Percentiles rank a stretch among this genome's conserved stretches.
Evolutionary conservation across 345 rosid genomes (phyloP).

Genomic region (Atalantia buxifolia): DNA sequence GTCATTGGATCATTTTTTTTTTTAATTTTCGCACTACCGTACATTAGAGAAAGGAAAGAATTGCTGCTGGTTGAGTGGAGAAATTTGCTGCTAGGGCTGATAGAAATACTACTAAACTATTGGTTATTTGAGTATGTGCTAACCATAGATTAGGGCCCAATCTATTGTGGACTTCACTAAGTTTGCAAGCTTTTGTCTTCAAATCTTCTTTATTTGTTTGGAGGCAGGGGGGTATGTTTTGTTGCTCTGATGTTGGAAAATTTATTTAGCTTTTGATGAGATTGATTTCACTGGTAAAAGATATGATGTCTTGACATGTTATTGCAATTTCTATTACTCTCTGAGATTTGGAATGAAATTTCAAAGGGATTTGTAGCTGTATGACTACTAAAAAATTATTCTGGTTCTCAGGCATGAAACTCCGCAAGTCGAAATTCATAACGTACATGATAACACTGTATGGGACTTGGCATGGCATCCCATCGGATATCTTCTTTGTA

Average conservation of each 20-base stretch:
- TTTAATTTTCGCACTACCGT: not conserved
- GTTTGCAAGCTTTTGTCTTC: not conserved
- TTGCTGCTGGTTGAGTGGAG: not conserved
- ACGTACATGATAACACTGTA: conserved; percentile 89
- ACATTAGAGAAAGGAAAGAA: not conserved
- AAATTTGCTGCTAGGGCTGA: not conserved
- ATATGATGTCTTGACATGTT: not conserved
- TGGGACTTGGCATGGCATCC: conserved; percentile 99
- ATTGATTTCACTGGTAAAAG: not conserved
- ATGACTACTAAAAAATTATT: conserved; percentile 17
- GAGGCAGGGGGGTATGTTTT: not conserved
- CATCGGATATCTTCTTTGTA: conserved; percentile 96
- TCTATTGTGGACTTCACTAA: not conserved
- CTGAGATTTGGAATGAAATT: conserved; percentile 10
- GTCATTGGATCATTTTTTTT: not conserved
- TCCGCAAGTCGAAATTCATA: conserved; percentile 82
- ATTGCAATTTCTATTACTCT: not conserved
- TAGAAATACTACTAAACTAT: not conserved
- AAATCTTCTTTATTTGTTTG: not conserved
- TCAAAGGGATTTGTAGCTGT: conserved; percentile 2
- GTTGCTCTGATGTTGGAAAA: not conserved
- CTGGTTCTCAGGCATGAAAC: conserved; percentile 75
- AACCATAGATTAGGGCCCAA: not conserved
- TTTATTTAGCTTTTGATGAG: not conserved
- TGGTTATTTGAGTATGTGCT: not conserved